These are phyloP conservation scores for Nepenthes mirabilis DNA, from an alignment of 148 eudicot species.

Conservation along the genomic window DNA sequence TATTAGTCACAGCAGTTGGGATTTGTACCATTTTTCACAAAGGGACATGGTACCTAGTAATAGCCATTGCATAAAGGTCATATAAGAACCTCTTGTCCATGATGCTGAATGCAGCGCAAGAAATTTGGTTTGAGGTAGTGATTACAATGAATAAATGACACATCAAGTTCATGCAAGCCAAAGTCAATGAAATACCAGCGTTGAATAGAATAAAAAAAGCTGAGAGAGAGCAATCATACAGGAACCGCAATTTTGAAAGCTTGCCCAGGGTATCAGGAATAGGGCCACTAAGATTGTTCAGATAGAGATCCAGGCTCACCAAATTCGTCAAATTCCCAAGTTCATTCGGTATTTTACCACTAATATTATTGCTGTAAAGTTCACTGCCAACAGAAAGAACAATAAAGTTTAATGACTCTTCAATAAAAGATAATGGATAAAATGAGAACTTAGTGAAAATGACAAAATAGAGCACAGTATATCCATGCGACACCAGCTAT, in stretches of 20 bases:
- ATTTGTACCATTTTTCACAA: too few species aligned
- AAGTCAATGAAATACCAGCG: background rate
- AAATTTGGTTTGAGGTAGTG: too few species aligned
- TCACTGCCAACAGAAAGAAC: conserved; percentile 37
- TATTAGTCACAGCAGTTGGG: too few species aligned
- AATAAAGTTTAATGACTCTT: background rate
- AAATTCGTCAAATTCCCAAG: conserved; percentile 72
- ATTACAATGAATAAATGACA: too few species aligned
- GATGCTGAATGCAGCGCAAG: too few species aligned
- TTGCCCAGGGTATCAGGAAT: conserved; percentile 65
- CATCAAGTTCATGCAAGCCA: background rate
- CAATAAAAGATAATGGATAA: too few species aligned
- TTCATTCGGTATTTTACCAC: conserved; percentile 56
- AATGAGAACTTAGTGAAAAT: too few species aligned
- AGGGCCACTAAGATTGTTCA: conserved; percentile 47
- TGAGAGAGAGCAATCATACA: conserved; percentile 34
- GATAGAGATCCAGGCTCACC: conserved; percentile 87
- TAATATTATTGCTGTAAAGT: conserved; percentile 69
- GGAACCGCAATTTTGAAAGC: conserved; percentile 54
- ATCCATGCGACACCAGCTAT: too few species aligned
- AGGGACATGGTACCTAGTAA: too few species aligned
- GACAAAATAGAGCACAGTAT: too few species aligned
- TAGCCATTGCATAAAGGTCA: too few species aligned
- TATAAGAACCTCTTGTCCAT: too few species aligned
- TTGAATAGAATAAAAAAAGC: background rate